These are phyloP conservation scores for Amaranthus palmeri DNA, from an alignment of 148 eudicot species.

Conservation along the genomic window DNA sequence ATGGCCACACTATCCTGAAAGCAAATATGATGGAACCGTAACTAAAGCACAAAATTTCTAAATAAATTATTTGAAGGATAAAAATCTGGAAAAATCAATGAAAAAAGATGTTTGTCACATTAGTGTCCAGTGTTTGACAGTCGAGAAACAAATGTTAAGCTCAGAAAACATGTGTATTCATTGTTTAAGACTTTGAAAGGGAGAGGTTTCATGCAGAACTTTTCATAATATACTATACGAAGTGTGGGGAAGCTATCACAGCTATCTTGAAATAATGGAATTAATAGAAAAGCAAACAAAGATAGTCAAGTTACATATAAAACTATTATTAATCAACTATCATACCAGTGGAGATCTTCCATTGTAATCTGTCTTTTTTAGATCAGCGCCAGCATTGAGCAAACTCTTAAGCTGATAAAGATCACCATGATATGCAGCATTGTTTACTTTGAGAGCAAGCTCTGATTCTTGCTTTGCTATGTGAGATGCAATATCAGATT, in stretches of 20 bases:
- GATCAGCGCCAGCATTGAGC: conserved; percentile 85
- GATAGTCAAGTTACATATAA: not conserved
- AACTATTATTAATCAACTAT: not conserved
- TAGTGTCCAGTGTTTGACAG: no score
- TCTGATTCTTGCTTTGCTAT: conserved; percentile 88
- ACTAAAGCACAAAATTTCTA: no score
- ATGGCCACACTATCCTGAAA: no score
- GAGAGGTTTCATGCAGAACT: no score
- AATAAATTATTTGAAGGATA: no score
- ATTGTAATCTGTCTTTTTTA: conserved; percentile 79
- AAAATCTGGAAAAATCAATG: no score
- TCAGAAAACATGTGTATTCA: no score
- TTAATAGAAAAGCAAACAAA: not conserved
- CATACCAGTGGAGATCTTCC: conserved; percentile 89
- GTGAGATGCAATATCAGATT: conserved; percentile 73
- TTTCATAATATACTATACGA: not conserved
- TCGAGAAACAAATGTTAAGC: no score
- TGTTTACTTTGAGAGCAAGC: conserved; percentile 86
- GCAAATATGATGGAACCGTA: no score
- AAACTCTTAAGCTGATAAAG: conserved; percentile 64
- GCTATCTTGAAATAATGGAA: not conserved
- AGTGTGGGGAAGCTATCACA: no score
- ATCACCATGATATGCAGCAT: conserved; percentile 77
- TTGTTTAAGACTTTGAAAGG: no score
- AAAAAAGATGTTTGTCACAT: no score